These are phyloP conservation scores for Botrytis paeoniae DNA, from an alignment of 2,329 filamentous ascomycete species.

Conservation along the genomic window DNA sequence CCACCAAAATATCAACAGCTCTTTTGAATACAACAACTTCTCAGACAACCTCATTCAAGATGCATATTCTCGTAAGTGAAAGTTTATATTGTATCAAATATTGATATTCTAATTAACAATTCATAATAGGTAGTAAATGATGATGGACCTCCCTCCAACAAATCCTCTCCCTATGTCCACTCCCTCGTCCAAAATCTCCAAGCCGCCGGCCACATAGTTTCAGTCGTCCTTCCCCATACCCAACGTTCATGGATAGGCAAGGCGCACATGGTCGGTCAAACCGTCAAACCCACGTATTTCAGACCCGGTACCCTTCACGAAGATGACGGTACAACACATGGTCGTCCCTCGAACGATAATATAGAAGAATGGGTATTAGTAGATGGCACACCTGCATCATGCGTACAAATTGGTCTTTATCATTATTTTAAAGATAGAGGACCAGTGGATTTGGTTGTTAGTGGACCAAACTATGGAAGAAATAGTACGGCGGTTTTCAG, in stretches of 20 bases:
- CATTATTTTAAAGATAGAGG: slow-evolving; percentile 73
- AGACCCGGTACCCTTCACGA: slow-evolving; percentile 60
- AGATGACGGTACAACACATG: slow-evolving; percentile 66
- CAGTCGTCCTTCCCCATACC: slow-evolving; percentile 83
- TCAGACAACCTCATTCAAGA: slow-evolving; percentile 30
- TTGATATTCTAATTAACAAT: neutral
- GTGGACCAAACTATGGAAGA: slow-evolving; percentile 78
- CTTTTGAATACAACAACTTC: neutral
- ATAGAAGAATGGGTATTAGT: slow-evolving; percentile 79
- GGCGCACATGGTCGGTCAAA: slow-evolving; percentile 90
- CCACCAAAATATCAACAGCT: neutral
- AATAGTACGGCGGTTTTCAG: slow-evolving; percentile 81
- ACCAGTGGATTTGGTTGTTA: slow-evolving; percentile 72
- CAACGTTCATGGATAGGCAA: slow-evolving; percentile 99
- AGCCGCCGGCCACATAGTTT: slow-evolving; percentile 77
- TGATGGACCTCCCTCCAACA: slow-evolving; percentile 74
- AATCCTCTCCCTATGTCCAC: slow-evolving; percentile 78
- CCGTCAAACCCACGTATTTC: slow-evolving; percentile 81
- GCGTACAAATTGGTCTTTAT: slow-evolving; percentile 77
- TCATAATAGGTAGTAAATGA: slow-evolving; percentile 61
- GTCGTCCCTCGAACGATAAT: slow-evolving; percentile 50
- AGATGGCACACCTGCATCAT: slow-evolving; percentile 76
- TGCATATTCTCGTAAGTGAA: slow-evolving; percentile 51
- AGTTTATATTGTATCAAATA: neutral
- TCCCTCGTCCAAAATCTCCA: slow-evolving; percentile 69